These are phyloP conservation scores for Colletotrichum liaoningense DNA, from an alignment of 2,329 filamentous ascomycete genomes.

Conservation along the genomic window DNA sequence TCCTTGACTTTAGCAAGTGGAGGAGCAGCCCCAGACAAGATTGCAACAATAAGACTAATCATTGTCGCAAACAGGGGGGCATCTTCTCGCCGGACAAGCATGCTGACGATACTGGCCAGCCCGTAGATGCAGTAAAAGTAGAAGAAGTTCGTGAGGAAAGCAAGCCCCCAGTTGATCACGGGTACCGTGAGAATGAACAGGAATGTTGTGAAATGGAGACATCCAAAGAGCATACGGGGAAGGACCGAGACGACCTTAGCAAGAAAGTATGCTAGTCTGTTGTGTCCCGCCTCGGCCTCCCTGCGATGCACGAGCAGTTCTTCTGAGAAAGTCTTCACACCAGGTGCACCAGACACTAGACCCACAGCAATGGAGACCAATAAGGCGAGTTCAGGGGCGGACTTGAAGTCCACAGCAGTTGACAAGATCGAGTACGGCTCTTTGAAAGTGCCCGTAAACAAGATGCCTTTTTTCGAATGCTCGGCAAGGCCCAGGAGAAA, in stretches of 20 bases:
- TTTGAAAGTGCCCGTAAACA: slow-evolving; percentile 65
- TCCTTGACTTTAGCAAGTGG: slow-evolving; percentile 57
- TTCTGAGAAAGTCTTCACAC: slow-evolving; percentile 67
- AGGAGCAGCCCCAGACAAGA: slow-evolving; percentile 65
- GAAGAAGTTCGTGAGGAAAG: slow-evolving; percentile 61
- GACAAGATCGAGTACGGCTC: slow-evolving; percentile 63
- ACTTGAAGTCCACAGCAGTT: slow-evolving; percentile 60
- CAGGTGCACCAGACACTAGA: slow-evolving; percentile 64
- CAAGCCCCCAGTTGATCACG: slow-evolving; percentile 59
- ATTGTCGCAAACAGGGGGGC: slow-evolving; percentile 68
- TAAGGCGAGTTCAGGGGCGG: slow-evolving; percentile 64
- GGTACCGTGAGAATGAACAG: slow-evolving; percentile 61
- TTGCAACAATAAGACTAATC: slow-evolving; percentile 63
- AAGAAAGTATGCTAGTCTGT: slow-evolving; percentile 65
- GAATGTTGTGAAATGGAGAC: slow-evolving; percentile 65
- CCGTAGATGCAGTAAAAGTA: slow-evolving; percentile 72
- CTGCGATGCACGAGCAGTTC: slow-evolving; percentile 65
- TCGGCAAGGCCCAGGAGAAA: slow-evolving; percentile 66
- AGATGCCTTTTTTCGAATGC: slow-evolving; percentile 59
- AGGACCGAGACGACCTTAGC: slow-evolving; percentile 65
- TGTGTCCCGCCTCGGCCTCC: slow-evolving; percentile 68
- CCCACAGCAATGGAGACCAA: slow-evolving; percentile 66
- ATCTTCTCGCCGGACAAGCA: slow-evolving; percentile 66
- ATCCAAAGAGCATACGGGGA: slow-evolving; percentile 61
- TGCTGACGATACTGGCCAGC: slow-evolving; percentile 62